These are phyloP conservation scores for Exophiala lecanii-corni DNA, from an alignment of 2,329 filamentous ascomycete genomes.

Conservation along the genomic window DNA sequence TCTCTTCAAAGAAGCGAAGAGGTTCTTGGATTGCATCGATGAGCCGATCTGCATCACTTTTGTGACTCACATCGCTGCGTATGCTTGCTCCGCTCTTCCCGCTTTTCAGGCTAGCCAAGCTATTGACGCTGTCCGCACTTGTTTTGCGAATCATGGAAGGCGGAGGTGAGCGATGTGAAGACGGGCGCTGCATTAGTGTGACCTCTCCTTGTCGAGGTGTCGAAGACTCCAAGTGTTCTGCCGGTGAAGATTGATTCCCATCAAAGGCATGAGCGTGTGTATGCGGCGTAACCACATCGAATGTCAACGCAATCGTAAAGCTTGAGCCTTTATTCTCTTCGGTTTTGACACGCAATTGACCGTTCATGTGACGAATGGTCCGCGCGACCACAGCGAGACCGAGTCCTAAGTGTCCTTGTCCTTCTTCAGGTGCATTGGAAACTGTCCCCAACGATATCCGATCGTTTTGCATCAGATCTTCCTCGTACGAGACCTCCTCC, in stretches of 20 bases:
- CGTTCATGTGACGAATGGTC: constrained; percentile 84
- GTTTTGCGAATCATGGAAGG: constrained; percentile 26
- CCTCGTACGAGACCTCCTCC: constrained; percentile 61
- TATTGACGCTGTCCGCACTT: constrained; percentile 33
- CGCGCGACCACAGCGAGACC: constrained; percentile 85
- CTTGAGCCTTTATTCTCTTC: constrained; percentile 76
- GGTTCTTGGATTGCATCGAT: constrained; percentile 41
- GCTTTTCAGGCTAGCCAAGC: constrained; percentile 31
- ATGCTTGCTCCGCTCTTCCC: constrained; percentile 25
- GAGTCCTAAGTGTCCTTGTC: constrained; percentile 57
- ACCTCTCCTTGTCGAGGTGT: constrained; percentile 33
- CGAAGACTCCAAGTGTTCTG: not conserved
- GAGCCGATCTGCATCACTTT: constrained; percentile 38
- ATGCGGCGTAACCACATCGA: constrained; percentile 62
- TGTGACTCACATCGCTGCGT: constrained; percentile 26
- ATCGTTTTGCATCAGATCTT: constrained; percentile 51
- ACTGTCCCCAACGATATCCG: constrained; percentile 49
- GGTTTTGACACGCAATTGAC: constrained; percentile 77
- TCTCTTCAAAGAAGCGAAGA: constrained; percentile 20
- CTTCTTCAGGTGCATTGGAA: constrained; percentile 39
- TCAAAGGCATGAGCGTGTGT: too few relatives aligned
- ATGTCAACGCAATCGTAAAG: constrained; percentile 75
- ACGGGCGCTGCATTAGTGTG: constrained; percentile 31
- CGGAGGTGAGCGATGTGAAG: constrained; percentile 24
- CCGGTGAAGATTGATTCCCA: not conserved